Evolutionary conservation across 352 stramenopile species (phyloP).

Genomic region (Labyrinthula sp.): DNA sequence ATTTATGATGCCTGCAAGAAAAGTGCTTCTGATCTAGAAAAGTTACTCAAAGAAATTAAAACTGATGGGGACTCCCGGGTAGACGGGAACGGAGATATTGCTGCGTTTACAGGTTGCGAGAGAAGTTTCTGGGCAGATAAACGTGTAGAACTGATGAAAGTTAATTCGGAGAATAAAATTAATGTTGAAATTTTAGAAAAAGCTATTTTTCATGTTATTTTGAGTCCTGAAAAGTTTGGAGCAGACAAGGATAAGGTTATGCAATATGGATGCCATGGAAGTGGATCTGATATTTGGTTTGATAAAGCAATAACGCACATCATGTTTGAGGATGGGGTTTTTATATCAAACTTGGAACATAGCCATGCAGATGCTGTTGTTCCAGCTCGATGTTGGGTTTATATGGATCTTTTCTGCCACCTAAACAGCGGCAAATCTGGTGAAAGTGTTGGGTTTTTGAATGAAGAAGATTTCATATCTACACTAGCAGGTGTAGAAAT

Average conservation of each 20-base stretch:
- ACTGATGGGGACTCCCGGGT: background rate
- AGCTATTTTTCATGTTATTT: slow-evolving; percentile 11
- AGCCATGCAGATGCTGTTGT: slow-evolving; percentile 19
- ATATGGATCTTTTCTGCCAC: slow-evolving; percentile 20
- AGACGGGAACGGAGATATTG: background rate
- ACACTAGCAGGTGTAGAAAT: too few relatives aligned
- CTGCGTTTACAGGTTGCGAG: slow-evolving; percentile 8
- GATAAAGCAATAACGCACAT: slow-evolving; percentile 18
- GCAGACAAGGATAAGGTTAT: slow-evolving; percentile 7
- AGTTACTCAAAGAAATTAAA: slow-evolving; percentile 5
- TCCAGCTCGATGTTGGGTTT: slow-evolving; percentile 7
- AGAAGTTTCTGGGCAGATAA: slow-evolving; percentile 4
- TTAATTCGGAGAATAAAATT: slow-evolving; percentile 2
- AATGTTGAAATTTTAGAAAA: slow-evolving; percentile 6
- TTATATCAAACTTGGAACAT: slow-evolving; percentile 14
- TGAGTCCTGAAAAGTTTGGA: too few relatives aligned
- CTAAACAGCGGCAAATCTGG: too few relatives aligned
- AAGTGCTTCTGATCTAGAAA: slow-evolving; percentile 15
- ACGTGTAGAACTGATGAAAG: background rate
- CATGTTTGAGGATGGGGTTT: slow-evolving; percentile 5
- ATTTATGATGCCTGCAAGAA: slow-evolving; percentile 6
- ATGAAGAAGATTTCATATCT: too few relatives aligned
- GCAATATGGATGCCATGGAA: slow-evolving; percentile 4
- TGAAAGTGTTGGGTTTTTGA: too few relatives aligned
- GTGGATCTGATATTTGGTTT: slow-evolving; percentile 21